A percentile compares a stretch with the other conserved stretches of the same genome.
Evolutionary conservation across 306 rosid species (phyloP).

Genomic region (Vachellia pachyceras): DNA sequence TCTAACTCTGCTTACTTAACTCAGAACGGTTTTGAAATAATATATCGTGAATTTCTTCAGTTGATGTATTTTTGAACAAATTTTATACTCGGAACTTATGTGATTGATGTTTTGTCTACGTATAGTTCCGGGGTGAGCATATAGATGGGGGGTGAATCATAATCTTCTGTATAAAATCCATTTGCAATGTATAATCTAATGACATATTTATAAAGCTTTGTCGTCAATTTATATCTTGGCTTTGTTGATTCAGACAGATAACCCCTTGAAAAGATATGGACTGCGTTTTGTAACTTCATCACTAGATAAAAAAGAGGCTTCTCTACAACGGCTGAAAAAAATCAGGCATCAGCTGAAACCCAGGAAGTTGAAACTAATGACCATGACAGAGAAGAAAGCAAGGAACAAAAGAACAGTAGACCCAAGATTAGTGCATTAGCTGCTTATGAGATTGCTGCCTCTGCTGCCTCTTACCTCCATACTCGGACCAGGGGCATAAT

Average conservation of each 20-base stretch:
- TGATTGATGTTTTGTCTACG: background rate
- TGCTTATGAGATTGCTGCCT: constrained; percentile 84
- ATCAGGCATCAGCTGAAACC: constrained; percentile 42
- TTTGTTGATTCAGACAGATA: constrained; percentile 69
- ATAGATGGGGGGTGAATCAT: background rate
- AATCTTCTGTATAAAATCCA: background rate
- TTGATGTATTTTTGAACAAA: background rate
- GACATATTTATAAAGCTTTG: constrained; percentile 1
- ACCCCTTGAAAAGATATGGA: constrained; percentile 63
- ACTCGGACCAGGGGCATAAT: constrained; percentile 70
- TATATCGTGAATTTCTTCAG: background rate
- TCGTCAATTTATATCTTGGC: constrained; percentile 16
- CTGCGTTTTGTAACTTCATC: constrained; percentile 78
- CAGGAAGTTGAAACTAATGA: constrained; percentile 46
- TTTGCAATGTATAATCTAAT: constrained; percentile 5
- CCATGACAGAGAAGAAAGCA: constrained; percentile 43
- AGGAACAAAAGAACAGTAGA: constrained; percentile 47
- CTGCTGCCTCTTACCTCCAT: constrained; percentile 91
- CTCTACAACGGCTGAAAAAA: constrained; percentile 57
- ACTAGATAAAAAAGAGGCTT: constrained; percentile 71
- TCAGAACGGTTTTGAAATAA: background rate
- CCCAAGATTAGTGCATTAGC: constrained; percentile 61
- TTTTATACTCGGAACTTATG: background rate
- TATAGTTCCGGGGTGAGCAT: constrained; percentile 1
- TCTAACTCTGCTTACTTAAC: constrained; percentile 1